These are phyloP conservation scores for Solanum okadae DNA, from an alignment of 257 asterid genomes.

Conservation along the genomic window DNA sequence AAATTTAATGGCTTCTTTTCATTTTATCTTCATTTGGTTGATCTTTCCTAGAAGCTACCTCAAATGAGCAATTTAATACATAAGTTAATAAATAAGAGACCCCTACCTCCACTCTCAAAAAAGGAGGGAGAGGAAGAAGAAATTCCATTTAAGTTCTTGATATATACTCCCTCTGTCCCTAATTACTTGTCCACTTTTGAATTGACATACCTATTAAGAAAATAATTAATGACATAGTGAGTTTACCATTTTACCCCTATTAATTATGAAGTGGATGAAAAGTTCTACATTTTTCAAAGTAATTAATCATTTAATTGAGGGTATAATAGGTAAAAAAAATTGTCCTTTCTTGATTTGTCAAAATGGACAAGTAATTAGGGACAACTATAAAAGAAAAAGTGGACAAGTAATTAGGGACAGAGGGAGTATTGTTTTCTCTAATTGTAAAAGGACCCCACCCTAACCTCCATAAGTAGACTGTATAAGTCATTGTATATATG, in stretches of 20 bases:
- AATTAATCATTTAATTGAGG: no score
- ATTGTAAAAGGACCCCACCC: background rate
- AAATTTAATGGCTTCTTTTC: background rate
- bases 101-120: background rate
- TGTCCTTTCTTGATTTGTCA: no score
- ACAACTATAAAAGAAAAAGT: no score
- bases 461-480: background rate
- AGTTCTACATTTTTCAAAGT: no score
- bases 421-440: background rate
- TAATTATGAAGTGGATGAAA: no score
- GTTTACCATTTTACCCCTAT: no score
- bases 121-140: background rate
- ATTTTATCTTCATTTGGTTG: background rate
- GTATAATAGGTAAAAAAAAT: no score
- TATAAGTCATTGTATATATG: background rate
- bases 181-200: no score
- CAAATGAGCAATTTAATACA: background rate
- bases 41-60: background rate
- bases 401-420: no score
- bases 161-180: background rate
- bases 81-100: background rate
- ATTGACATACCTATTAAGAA: no score
- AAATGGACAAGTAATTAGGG: no score
- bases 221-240: no score
- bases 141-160: background rate